phyloP scores from a whole-genome alignment of 2,329 filamentous ascomycete genomes.

The Calonectria crousiana region DNA sequence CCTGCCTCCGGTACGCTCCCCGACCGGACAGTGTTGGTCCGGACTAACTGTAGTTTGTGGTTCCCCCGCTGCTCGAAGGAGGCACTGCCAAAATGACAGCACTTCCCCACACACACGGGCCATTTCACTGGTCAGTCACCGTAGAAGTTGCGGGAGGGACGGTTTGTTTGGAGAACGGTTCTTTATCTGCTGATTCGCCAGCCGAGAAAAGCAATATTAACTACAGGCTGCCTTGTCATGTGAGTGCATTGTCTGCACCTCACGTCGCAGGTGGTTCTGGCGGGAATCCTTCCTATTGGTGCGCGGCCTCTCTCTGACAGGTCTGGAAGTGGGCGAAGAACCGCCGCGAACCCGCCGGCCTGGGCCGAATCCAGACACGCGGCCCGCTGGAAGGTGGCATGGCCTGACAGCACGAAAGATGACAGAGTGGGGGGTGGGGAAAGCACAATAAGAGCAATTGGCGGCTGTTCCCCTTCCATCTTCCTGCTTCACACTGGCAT shows the following conservation, averaged over 20 bases:
- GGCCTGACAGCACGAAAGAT: background rate
- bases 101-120: background rate
- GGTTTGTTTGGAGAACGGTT: background rate
- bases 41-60: slow-evolving; percentile 3
- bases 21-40: background rate
- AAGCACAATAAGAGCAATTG: background rate
- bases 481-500: background rate
- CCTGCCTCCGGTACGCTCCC: background rate
- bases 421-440: slow-evolving; percentile 5
- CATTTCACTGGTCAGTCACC: background rate
- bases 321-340: background rate
- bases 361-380: background rate
- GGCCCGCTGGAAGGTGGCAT: background rate
- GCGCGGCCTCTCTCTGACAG: background rate
- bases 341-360: background rate
- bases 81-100: background rate
- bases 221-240: background rate
- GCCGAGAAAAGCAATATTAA: background rate
- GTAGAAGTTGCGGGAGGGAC: background rate
- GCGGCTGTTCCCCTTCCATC: background rate
- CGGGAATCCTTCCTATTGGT: background rate
- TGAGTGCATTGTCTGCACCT: background rate
- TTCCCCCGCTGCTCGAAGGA: background rate
- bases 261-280: background rate
- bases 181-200: background rate